These are phyloP conservation scores for Cyberlindnera sargentensis DNA, from an alignment of 805 yeast species.

Conservation along the genomic window DNA sequence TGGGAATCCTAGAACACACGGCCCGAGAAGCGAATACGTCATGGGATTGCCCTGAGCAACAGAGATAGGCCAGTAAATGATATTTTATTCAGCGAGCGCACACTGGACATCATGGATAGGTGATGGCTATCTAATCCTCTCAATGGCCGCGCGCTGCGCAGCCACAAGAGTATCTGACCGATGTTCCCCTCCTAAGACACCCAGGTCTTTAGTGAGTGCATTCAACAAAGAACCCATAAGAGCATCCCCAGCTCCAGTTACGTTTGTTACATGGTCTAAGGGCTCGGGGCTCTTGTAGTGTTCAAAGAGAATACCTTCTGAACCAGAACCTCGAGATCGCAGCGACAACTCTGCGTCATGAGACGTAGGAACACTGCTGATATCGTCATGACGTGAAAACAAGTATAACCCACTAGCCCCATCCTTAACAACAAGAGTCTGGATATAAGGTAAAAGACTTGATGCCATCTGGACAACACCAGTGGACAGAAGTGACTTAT, in stretches of 20 bases:
- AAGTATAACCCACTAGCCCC: constrained; percentile 58
- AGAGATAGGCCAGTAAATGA: no score
- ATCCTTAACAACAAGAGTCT: constrained; percentile 57
- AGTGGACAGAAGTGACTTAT: constrained; percentile 22
- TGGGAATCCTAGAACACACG: no score
- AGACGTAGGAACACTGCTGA: neutral
- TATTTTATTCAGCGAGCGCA: no score
- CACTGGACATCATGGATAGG: no score
- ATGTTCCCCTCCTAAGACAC: constrained; percentile 1
- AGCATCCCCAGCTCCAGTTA: constrained; percentile 88
- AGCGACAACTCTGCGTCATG: constrained; percentile 11
- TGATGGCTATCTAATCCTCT: constrained; percentile 6
- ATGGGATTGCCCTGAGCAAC: no score
- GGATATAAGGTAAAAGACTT: constrained; percentile 68
- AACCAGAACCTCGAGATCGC: constrained; percentile 4
- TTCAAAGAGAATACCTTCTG: constrained; percentile 47
- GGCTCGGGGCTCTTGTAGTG: constrained; percentile 41
- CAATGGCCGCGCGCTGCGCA: constrained; percentile 24
- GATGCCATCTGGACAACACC: constrained; percentile 63
- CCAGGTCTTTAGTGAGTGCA: constrained; percentile 4
- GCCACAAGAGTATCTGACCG: constrained; percentile 7
- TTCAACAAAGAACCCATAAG: constrained; percentile 55
- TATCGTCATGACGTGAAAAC: constrained; percentile 27
- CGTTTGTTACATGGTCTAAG: constrained; percentile 44
- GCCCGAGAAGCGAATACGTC: no score